Evolutionary conservation across 371 early-diverging fungal genomes (phyloP).

Genomic region (Mucor plumbeus): DNA sequence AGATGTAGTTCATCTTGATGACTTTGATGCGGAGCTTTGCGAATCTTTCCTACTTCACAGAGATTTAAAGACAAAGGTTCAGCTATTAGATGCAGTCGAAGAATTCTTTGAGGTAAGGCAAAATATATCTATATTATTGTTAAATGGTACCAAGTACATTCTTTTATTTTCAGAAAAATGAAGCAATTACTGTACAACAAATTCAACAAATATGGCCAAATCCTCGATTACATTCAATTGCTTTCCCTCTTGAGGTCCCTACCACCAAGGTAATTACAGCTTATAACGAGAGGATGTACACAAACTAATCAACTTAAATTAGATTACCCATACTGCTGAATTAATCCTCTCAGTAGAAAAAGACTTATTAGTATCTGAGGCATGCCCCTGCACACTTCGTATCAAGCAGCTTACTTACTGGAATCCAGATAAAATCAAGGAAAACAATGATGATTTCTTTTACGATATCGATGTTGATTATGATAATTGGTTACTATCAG

Average conservation of each 20-base stretch:
- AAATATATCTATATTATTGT: too few species aligned
- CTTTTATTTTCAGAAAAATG: slow-evolving; percentile 35
- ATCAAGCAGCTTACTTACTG: slow-evolving; percentile 69
- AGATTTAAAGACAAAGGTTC: slow-evolving; percentile 58
- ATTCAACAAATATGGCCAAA: slow-evolving; percentile 37
- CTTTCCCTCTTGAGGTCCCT: slow-evolving; percentile 60
- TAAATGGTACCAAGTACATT: neutral
- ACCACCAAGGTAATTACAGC: slow-evolving; percentile 42
- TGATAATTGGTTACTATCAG: slow-evolving; percentile 74
- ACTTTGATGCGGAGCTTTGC: slow-evolving; percentile 61
- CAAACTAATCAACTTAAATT: neutral
- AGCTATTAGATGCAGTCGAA: slow-evolving; percentile 54
- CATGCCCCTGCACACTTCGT: slow-evolving; percentile 57
- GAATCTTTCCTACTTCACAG: slow-evolving; percentile 61
- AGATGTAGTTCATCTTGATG: slow-evolving; percentile 63
- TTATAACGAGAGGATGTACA: neutral
- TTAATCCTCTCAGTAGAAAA: slow-evolving; percentile 49
- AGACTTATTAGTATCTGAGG: slow-evolving; percentile 59
- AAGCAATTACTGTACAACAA: slow-evolving; percentile 45
- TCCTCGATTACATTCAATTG: slow-evolving; percentile 39
- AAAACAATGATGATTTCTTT: slow-evolving; percentile 48
- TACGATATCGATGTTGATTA: slow-evolving; percentile 76
- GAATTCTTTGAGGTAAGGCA: slow-evolving; percentile 52
- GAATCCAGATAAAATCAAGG: slow-evolving; percentile 24
- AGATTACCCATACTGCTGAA: slow-evolving; percentile 66